A percentile compares a stretch with the other conserved stretches of the same genome.
These are phyloP conservation scores for Trichoderma aggressivum DNA, from an alignment of 2,329 filamentous ascomycete species.

Conservation along the genomic window DNA sequence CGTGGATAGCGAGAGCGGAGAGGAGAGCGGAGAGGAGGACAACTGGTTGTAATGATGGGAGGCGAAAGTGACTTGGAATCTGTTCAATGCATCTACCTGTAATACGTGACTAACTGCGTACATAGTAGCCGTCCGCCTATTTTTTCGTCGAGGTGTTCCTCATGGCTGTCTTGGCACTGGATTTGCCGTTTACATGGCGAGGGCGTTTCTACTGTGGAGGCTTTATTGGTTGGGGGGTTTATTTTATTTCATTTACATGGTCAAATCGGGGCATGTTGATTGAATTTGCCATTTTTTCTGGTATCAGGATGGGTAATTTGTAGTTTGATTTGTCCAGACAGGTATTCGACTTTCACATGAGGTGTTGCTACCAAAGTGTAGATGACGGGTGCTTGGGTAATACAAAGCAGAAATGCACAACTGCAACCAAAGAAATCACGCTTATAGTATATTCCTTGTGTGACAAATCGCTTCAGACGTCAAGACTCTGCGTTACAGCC, in stretches of 20 bases:
- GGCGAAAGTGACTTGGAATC: background rate
- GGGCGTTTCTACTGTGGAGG: background rate
- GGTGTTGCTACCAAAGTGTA: background rate
- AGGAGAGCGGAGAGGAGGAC: background rate
- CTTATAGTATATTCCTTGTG: background rate
- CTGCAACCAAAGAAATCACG: background rate
- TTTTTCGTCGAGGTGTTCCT: background rate
- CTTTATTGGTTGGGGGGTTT: background rate
- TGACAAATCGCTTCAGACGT: background rate
- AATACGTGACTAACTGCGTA: background rate
- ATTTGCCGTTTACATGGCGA: background rate
- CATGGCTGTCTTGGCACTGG: background rate
- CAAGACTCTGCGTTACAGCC: background rate
- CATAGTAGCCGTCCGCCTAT: background rate
- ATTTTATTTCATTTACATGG: background rate
- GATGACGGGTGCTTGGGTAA: background rate
- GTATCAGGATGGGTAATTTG: background rate
- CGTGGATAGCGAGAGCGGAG: background rate
- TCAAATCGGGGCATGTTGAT: background rate
- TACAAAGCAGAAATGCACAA: background rate
- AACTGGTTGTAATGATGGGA: background rate
- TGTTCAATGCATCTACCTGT: background rate
- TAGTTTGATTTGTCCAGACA: background rate
- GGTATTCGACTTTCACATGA: background rate
- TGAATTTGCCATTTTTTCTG: background rate